A percentile compares a stretch with the other conserved stretches of the same genome.
Conservation (phyloP, 2,329 filamentous ascomycete genomes). For the Colletotrichum sp. region DNA sequence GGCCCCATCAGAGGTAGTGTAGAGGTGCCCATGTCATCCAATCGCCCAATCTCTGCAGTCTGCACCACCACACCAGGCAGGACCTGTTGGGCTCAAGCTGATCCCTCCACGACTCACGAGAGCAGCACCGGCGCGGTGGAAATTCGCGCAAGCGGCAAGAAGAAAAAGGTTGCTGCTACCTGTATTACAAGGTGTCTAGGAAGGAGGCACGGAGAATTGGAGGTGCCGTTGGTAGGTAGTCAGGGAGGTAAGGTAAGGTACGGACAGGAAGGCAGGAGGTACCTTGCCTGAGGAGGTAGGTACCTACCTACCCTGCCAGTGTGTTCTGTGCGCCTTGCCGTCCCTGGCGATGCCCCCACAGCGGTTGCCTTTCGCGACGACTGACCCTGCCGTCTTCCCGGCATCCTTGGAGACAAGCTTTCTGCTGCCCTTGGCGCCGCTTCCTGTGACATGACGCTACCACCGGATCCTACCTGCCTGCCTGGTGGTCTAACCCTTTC, state of each 20-base stretch:
- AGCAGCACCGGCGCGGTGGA: background rate
- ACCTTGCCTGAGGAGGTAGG: background rate
- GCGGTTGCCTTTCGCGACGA: background rate
- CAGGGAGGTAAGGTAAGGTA: background rate
- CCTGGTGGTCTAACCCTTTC: background rate
- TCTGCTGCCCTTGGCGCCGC: constrained; percentile 13
- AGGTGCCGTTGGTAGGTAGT: background rate
- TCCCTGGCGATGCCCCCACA: background rate
- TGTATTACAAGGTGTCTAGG: background rate
- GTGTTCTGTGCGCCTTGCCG: background rate
- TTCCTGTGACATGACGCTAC: constrained; percentile 12
- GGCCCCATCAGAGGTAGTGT: background rate
- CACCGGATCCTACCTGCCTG: background rate
- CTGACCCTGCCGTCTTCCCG: constrained; percentile 19
- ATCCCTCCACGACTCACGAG: background rate
- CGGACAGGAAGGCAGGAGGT: background rate
- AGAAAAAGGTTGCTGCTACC: background rate
- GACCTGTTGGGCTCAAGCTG: background rate
- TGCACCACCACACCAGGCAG: background rate
- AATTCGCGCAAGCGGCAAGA: background rate
- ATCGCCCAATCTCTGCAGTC: background rate
- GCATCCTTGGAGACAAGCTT: constrained; percentile 23
- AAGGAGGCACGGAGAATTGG: background rate
- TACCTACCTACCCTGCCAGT: background rate
- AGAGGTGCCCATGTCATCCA: constrained; percentile 2